Evolutionary conservation across 371 early-diverging fungal species (phyloP).

Genomic region (Lichtheimia ornata): DNA sequence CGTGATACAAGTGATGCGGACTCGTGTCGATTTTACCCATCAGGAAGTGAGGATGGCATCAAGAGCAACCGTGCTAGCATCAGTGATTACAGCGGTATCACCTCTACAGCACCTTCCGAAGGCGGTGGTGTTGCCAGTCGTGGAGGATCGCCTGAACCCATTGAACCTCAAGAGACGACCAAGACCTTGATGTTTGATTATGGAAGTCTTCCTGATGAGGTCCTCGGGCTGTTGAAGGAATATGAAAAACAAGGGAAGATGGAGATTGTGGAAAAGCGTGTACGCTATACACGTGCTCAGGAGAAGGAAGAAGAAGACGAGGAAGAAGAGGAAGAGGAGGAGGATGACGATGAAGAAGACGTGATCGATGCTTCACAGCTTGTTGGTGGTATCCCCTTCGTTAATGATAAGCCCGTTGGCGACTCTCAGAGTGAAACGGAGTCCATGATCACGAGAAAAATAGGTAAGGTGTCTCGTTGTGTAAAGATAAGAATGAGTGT

Average conservation of each 20-base stretch:
- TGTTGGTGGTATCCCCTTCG: not conserved
- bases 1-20: not conserved
- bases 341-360: conserved; percentile 10
- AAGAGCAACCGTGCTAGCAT: conserved; percentile 13
- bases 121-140: too few relatives aligned
- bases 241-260: conserved; percentile 19
- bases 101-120: not conserved
- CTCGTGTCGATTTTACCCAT: conserved; percentile 5
- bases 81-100: conserved; percentile 2
- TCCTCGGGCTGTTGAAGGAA: conserved; percentile 24
- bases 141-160: not conserved
- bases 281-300: conserved; percentile 1
- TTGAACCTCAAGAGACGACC: not conserved
- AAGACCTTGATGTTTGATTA: conserved; percentile 31
- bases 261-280: conserved; percentile 14
- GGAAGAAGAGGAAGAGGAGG: conserved; percentile 22
- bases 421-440: not conserved
- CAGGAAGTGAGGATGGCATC: conserved; percentile 15
- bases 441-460: not conserved
- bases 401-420: not conserved
- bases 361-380: conserved; percentile 6
- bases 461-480: not conserved
- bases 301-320: conserved; percentile 17
- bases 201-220: conserved; percentile 29
- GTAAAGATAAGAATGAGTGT: not conserved